Evolutionary conservation across 345 rosid species (phyloP).

Genomic region (Salix dunnii): DNA sequence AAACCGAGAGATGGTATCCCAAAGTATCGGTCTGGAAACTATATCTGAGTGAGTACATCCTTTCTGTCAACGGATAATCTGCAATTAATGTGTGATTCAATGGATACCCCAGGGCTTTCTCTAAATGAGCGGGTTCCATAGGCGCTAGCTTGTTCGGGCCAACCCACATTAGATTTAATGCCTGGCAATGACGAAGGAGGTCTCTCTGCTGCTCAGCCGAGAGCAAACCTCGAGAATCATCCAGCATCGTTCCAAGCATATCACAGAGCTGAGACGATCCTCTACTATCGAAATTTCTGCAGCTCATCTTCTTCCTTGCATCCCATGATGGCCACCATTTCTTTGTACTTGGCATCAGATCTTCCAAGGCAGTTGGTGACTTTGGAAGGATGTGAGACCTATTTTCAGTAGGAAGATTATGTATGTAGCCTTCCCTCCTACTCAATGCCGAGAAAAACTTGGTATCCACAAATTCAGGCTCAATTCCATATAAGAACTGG

Average conservation of each 20-base stretch:
- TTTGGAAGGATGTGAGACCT: conserved; percentile 55
- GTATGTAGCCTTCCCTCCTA: conserved; percentile 81
- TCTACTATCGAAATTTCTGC: conserved; percentile 27
- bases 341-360: conserved; percentile 58
- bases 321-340: conserved; percentile 99
- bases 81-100: conserved; percentile 47
- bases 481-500: conserved; percentile 50
- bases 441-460: conserved; percentile 61
- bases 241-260: conserved; percentile 44
- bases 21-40: conserved; percentile 82
- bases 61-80: conserved; percentile 42
- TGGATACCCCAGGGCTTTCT: conserved; percentile 77
- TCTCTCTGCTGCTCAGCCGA: conserved; percentile 54
- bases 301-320: conserved; percentile 64
- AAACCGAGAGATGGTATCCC: conserved; percentile 79
- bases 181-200: conserved; percentile 53
- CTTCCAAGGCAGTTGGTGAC: conserved; percentile 56
- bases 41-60: conserved; percentile 49
- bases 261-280: conserved; percentile 56
- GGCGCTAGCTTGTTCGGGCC: conserved; percentile 56
- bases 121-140: conserved; percentile 58
- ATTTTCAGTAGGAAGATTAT: conserved; percentile 68
- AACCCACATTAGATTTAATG: conserved; percentile 67
- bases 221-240: conserved; percentile 49
- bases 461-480: conserved; percentile 70